These are phyloP conservation scores for Pestalotiopsis sp. DNA, from an alignment of 2,329 filamentous ascomycete species.

Conservation along the genomic window DNA sequence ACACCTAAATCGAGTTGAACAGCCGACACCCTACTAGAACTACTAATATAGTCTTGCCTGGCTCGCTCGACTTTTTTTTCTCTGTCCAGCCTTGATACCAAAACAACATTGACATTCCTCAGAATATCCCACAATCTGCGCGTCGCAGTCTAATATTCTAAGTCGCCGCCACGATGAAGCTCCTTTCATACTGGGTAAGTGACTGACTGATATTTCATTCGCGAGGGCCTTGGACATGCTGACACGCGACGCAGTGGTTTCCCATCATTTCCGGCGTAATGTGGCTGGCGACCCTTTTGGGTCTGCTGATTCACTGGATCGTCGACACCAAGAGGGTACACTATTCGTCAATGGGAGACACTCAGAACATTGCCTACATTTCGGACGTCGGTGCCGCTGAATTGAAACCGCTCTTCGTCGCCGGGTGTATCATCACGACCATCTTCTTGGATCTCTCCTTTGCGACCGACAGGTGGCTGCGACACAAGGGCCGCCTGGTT, in stretches of 20 bases:
- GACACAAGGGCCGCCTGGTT: constrained; percentile 77
- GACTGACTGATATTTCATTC: neutral
- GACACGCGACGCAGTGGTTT: constrained; percentile 50
- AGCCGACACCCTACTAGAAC: neutral
- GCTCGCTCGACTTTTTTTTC: neutral
- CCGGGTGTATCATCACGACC: constrained; percentile 71
- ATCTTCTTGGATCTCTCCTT: constrained; percentile 83
- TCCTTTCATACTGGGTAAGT: constrained; percentile 39
- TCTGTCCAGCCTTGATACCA: neutral
- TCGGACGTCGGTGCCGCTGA: constrained; percentile 64
- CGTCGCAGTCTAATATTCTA: neutral
- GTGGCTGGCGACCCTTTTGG: constrained; percentile 70
- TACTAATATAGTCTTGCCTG: neutral
- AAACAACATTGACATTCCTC: neutral
- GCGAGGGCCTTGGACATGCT: neutral
- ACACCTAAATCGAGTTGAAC: neutral
- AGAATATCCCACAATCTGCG: neutral
- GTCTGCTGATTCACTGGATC: constrained; percentile 72
- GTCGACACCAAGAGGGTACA: constrained; percentile 53
- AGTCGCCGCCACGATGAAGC: constrained; percentile 18
- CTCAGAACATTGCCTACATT: constrained; percentile 71
- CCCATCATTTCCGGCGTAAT: constrained; percentile 68
- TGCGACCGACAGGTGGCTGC: constrained; percentile 79
- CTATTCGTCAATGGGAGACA: constrained; percentile 62
- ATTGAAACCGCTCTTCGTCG: constrained; percentile 79